Base-by-base conservation (phyloP, 1,284 basidiomycete species). In the Ustilago tritici region DNA sequence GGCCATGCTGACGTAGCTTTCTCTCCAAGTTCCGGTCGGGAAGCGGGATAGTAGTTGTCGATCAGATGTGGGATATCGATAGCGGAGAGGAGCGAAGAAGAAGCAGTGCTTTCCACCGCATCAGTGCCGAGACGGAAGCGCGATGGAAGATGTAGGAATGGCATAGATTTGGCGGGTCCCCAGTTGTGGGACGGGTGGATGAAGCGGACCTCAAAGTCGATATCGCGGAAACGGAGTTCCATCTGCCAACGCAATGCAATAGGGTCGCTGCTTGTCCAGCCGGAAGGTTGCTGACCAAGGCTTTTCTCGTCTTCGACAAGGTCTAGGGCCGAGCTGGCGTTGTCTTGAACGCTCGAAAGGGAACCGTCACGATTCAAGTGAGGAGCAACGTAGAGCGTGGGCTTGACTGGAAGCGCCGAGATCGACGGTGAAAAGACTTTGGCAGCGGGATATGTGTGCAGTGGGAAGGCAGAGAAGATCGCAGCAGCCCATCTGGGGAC, bases 191-290 rank as follows among this genome's bases (percentile, higher is more conserved):
- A 68, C 12, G 74, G 80, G 17, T 70, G 61, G 57, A 82, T 61
- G 47, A 76, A 76, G 31, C 64, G 65, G 28, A 74, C 73, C 2
- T 80, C 71, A 40, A 78, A 76, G 17, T 75, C 69, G 28, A 72
- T 73, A 8, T 52, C 53, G 7, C 81, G 77, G 34, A 82, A 78
- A 8, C 78, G 28, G 23, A 83, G 65, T 58, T 82, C 79, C 69
- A 84, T 77, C 55, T 84, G 83, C 82, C 82, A 83, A 7, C 78
- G 70, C 14, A 84, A 63, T 11, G 79, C 74, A 15, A 79, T 73
- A 0, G 83, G 82, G 34, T 84, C 82, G 15, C 75, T 72, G 56
- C 82, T 83, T 0, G 80, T 73, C 83, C 83, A 84, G 15, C 64
- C 70, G 11, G 23, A 12, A 3, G 65, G 49, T 17, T 35, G 53